These are phyloP conservation scores for Symbiodinium pilosum DNA, from an alignment of 73 alveolate genomes.

Conservation along the genomic window DNA sequence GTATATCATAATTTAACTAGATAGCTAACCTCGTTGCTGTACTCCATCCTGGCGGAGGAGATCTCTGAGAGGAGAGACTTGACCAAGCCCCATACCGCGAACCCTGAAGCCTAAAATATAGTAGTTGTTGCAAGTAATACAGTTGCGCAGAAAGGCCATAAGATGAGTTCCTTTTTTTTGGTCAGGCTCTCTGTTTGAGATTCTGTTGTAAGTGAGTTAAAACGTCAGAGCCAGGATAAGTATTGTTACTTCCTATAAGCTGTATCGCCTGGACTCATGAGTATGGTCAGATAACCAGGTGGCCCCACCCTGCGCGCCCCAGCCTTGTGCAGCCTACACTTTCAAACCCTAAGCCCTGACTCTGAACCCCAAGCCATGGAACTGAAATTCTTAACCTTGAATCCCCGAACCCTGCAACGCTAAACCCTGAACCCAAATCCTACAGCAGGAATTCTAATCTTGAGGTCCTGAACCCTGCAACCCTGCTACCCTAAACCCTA, in stretches of 20 bases:
- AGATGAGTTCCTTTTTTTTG: neutral
- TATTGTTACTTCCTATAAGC: no score
- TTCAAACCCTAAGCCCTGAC: neutral
- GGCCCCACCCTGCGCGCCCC: no score
- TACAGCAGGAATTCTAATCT: neutral
- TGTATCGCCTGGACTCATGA: no score
- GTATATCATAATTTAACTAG: no score
- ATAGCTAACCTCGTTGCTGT: no score
- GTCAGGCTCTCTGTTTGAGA: neutral
- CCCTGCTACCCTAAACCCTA: neutral
- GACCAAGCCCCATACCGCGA: neutral
- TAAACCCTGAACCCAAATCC: neutral
- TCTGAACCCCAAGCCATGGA: neutral
- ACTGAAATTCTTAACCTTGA: neutral
- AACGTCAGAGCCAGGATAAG: neutral
- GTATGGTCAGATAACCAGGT: no score
- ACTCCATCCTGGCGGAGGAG: no score
- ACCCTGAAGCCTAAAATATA: no score
- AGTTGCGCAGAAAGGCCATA: neutral
- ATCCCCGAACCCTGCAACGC: neutral
- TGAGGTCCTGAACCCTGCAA: neutral
- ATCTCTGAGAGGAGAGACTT: neutral
- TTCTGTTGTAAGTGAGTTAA: neutral
- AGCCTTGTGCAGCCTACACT: no score
- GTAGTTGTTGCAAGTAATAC: no score